Evolutionary conservation across 305 asterid genomes (phyloP), one percentile per base, ranked within the genome.

Genomic region (Plantago lanceolata): DNA sequence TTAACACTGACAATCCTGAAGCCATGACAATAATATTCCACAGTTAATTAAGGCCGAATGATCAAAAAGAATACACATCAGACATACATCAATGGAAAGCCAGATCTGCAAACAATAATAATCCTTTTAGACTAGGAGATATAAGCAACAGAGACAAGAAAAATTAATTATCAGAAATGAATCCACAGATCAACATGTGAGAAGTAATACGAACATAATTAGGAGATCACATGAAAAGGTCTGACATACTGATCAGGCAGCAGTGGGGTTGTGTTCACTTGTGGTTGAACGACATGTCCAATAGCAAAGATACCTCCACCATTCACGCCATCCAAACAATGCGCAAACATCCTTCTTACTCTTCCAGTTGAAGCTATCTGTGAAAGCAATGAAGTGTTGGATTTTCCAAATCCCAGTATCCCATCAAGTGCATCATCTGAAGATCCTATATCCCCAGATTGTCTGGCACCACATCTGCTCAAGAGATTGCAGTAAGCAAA

Each of bases 251-350:
- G 94, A 75, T 82, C 65, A 21, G 87, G 84, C 73, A 90, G 78
- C 79, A 93, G 72, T 3, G 97, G 89, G 5, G 97, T 93, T 76
- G 91, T 87, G 71, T 84, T 87, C 63, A 93, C 99, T 88, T 79
- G 82, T 72, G 99, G 99, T 69, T 90, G 94, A 80, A 93, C 97
- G 71, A 93, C 99, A 72, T 93, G 90, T 74, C 99, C 99, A 66
- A 93, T 93, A 65, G 99, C 99, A 83, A 93, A 93, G 70, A 93
- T 93, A 70, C 99, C 99, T 64, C 99, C 99, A 78, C 99, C 99
- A 75, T 90, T 90, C 54, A 77, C 94, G 4, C 96, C 99, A 71
- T 90, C 99, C 70, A 93, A 80, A 77, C 99, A 93, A 81, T 90
- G 99, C 37, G 99, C 99, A 84, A 93, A 93, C 97, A 90, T 90